phyloP scores from a whole-genome alignment of 1,139 yeast species.

The Taphrina flavorubra region DNA sequence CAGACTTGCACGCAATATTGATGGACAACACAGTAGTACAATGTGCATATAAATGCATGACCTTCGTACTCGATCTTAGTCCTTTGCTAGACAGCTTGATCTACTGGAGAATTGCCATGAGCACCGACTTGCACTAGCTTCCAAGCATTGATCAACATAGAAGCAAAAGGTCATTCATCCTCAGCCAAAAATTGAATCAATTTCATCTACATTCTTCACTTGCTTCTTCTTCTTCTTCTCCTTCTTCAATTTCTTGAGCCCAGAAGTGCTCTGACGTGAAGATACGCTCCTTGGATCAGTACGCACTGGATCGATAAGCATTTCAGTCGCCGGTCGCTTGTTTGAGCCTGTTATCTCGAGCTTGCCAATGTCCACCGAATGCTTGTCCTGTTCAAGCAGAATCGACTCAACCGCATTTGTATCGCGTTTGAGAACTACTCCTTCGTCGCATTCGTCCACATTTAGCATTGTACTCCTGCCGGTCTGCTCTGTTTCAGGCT shows the following conservation, averaged over 20 bases:
- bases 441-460: not conserved
- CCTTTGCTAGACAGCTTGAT: too few species aligned
- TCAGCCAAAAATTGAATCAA: conserved; percentile 27
- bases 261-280: not conserved
- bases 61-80: too few species aligned
- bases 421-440: conserved; percentile 4
- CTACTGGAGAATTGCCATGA: too few species aligned
- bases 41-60: too few species aligned
- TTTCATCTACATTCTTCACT: conserved; percentile 13
- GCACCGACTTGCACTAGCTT: too few species aligned
- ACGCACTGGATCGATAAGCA: not conserved
- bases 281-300: not conserved
- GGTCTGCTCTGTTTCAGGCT: not conserved
- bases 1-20: too few species aligned
- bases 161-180: not conserved
- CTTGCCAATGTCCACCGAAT: not conserved
- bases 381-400: not conserved
- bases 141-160: too few species aligned
- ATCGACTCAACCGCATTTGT: not conserved
- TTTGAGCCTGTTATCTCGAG: not conserved
- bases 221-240: conserved; percentile 12
- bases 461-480: not conserved
- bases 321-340: not conserved
- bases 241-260: conserved; percentile 3
- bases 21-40: too few species aligned